Base-by-base conservation (phyloP, 2,329 filamentous ascomycete genomes). In the Sclerotinia trifoliorum region DNA sequence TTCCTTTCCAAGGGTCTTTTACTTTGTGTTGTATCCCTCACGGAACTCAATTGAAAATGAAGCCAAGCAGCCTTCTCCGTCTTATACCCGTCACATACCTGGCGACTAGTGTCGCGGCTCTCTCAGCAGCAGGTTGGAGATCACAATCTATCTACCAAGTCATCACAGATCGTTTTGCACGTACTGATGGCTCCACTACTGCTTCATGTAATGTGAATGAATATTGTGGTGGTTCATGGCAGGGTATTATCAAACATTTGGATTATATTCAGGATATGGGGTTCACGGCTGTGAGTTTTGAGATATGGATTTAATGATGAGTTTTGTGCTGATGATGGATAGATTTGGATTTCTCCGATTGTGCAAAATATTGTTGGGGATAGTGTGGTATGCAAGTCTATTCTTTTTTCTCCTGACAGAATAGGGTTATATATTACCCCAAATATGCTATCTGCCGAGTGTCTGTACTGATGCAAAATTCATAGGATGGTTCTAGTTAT, bases 191-290 rank as follows among this genome's bases (percentile, higher is more conserved):
- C 13, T 77, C 75, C 1, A 75, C 73, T 5, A 73, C 72, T 17
- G 70, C 72, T 11, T 60, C 70, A 13, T 77, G 75, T 62, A 68
- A 75, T 67, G 66, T 73, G 17, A 65, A 77, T 8, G 39, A 78
- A 3, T 83, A 84, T 71, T 86, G 84, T 69, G 83, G 84, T 54
- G 80, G 80, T 6, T 77, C 79, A 10, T 82, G 79, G 78, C 74
- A 76, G 61, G 80, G 80, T 13, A 79, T 82, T 58, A 77, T 77
- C 44, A 76, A 79, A 48, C 75, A 78, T 17, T 71, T 82, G 67
- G 78, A 80, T 73, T 82, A 82, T 69, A 81, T 82, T 54, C 78
- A 80, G 68, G 73, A 74, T 26, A 77, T 79, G 76, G 79, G 69
- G 2, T 70, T 69, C 63, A 78, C 79, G 69, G 80, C 80, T 35